A percentile compares a stretch with the other conserved stretches of the same genome.
Conservation (phyloP, 116 monocot genomes). For the Zostera marina region DNA sequence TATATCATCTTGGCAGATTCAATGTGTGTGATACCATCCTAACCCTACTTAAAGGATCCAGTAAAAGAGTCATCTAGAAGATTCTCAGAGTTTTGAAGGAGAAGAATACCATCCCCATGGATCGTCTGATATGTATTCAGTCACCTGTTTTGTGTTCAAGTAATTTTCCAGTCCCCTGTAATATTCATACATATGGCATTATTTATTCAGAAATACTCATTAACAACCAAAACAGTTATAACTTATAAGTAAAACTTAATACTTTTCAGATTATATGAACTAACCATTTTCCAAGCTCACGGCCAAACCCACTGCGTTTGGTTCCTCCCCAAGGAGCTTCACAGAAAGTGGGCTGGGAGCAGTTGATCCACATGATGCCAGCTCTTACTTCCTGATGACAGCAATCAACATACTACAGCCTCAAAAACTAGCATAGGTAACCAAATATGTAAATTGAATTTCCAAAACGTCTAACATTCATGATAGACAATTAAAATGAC, state of each 20-base stretch:
- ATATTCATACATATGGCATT: neutral
- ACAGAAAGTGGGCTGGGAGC: constrained; percentile 85
- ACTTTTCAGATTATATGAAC: constrained; percentile 1
- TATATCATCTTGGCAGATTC: too few species aligned
- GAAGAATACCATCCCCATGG: constrained; percentile 85
- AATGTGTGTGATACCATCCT: too few species aligned
- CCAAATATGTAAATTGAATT: neutral
- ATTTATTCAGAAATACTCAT: neutral
- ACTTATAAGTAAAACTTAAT: neutral
- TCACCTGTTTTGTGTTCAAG: constrained; percentile 89
- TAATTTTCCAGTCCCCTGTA: constrained; percentile 95
- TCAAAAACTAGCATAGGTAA: neutral
- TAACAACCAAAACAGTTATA: neutral
- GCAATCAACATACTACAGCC: neutral
- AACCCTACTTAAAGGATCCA: too few species aligned
- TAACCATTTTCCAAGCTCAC: constrained; percentile 93
- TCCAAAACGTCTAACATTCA: neutral
- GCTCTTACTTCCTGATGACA: constrained; percentile 50
- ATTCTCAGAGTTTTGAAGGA: constrained; percentile 59
- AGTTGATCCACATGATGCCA: constrained; percentile 88
- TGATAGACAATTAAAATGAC: neutral
- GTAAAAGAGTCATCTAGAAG: too few species aligned
- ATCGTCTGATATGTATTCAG: constrained; percentile 75
- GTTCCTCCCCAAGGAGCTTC: constrained; percentile 99
- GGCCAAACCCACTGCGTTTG: constrained; percentile 97